These are phyloP conservation scores for Salpingoeca rosetta DNA, from an alignment of 78 protist genomes.

Conservation along the genomic window DNA sequence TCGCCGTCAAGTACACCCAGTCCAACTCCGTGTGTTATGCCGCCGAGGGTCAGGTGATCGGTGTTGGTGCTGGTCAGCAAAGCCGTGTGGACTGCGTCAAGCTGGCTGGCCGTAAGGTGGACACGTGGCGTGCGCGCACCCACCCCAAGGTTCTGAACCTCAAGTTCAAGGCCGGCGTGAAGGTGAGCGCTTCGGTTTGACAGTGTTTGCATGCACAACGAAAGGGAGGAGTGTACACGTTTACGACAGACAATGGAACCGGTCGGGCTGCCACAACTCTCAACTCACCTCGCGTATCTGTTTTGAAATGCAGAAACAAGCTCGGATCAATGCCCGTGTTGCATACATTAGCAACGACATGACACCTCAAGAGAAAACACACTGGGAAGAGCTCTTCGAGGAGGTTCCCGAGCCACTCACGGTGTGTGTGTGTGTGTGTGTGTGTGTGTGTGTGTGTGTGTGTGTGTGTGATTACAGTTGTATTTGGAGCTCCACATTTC, in stretches of 20 bases:
- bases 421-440: not conserved
- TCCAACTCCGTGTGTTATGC: conserved; percentile 58
- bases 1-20: conserved; percentile 65
- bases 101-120: conserved; percentile 70
- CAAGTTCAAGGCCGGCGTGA: conserved; percentile 23
- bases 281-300: too few species aligned
- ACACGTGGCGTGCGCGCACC: conserved; percentile 49
- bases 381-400: conserved; percentile 20
- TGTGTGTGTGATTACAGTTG: not conserved
- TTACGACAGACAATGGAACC: too few species aligned
- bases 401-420: conserved; percentile 26
- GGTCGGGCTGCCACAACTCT: too few species aligned
- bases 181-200: not conserved
- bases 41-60: conserved; percentile 57
- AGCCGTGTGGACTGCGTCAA: conserved; percentile 65
- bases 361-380: not conserved
- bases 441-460: too few species aligned
- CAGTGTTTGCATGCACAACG: not conserved
- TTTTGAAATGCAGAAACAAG: not conserved
- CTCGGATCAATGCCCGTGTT: conserved; percentile 49
- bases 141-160: conserved; percentile 63
- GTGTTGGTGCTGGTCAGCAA: conserved; percentile 81
- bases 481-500: not conserved
- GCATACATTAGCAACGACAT: conserved; percentile 29
- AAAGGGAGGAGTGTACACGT: too few species aligned